phyloP scores from a whole-genome alignment of 2,329 filamentous ascomycete genomes.

The Aspergillus sp. region DNA sequence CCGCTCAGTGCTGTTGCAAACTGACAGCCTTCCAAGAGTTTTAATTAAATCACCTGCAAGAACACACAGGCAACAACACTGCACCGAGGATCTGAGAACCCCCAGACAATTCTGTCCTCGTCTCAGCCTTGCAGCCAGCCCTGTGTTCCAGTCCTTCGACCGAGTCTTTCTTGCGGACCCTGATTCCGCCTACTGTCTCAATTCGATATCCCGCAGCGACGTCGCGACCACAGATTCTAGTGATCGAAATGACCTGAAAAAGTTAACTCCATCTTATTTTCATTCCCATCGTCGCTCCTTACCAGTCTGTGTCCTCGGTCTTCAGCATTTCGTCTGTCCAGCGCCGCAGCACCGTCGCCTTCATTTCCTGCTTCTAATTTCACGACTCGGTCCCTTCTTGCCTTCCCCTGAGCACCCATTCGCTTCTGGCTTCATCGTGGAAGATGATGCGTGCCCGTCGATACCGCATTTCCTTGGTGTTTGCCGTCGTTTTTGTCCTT shows the following conservation, averaged over 20 bases:
- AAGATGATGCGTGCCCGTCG: conserved; percentile 54
- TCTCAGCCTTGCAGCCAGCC: conserved; percentile 4
- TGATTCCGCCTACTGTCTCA: background rate
- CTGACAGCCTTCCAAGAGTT: background rate
- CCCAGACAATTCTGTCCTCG: background rate
- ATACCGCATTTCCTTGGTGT: conserved; percentile 52
- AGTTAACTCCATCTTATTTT: background rate
- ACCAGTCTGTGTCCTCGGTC: background rate
- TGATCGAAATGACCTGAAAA: conserved; percentile 9
- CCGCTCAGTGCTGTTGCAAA: background rate
- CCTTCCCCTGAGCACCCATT: conserved; percentile 8
- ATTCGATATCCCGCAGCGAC: conserved; percentile 11
- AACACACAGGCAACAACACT: background rate
- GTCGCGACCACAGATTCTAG: background rate
- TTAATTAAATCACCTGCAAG: conserved; percentile 4
- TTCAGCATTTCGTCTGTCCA: background rate
- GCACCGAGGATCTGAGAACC: background rate
- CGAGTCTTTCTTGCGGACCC: background rate
- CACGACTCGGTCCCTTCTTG: background rate
- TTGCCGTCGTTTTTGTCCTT: conserved; percentile 48
- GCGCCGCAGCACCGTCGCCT: conserved; percentile 3
- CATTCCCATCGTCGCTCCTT: background rate
- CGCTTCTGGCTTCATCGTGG: background rate
- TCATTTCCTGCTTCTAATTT: conserved; percentile 4
- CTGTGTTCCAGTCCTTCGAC: conserved; percentile 1